phyloP scores from a whole-genome alignment of 2,329 filamentous ascomycete genomes.

The Penicillium thymicola region DNA sequence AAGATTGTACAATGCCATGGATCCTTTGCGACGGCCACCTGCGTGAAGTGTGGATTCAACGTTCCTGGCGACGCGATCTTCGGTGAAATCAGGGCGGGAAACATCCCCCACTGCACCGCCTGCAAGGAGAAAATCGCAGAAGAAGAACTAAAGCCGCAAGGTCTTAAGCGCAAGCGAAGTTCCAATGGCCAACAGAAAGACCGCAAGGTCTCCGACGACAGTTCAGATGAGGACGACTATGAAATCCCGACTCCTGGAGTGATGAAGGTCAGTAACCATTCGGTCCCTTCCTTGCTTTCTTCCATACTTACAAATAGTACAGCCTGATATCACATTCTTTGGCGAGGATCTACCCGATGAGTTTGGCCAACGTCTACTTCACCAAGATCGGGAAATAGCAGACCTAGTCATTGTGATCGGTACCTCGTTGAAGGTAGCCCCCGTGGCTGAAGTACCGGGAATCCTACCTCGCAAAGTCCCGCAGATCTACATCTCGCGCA shows the following conservation, averaged over 20 bases:
- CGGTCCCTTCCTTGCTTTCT: neutral
- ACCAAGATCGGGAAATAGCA: constrained; percentile 72
- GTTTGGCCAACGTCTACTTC: constrained; percentile 77
- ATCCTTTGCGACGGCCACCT: constrained; percentile 88
- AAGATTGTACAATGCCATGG: constrained; percentile 96
- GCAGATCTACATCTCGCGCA: constrained; percentile 84
- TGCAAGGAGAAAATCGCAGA: constrained; percentile 58
- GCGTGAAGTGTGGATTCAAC: constrained; percentile 73
- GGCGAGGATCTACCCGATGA: constrained; percentile 82
- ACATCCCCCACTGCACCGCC: constrained; percentile 71
- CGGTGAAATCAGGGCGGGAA: constrained; percentile 69
- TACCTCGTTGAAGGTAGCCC: constrained; percentile 91
- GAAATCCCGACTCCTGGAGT: constrained; percentile 68
- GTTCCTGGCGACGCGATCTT: constrained; percentile 76
- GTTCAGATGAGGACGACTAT: constrained; percentile 58
- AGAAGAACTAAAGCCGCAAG: constrained; percentile 43
- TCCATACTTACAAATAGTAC: constrained; percentile 16
- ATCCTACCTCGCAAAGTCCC: constrained; percentile 75
- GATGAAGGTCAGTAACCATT: constrained; percentile 60
- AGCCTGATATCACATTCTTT: constrained; percentile 96
- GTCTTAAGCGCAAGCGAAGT: constrained; percentile 53
- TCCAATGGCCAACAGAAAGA: constrained; percentile 48
- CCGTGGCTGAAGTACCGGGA: constrained; percentile 86
- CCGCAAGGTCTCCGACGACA: constrained; percentile 55
- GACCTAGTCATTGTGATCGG: constrained; percentile 95